Percentiles rank a stretch among this genome's conserved stretches.
Evolutionary conservation across 129 eudicot genomes (phyloP).

Genomic region (Deinandra increscens): DNA sequence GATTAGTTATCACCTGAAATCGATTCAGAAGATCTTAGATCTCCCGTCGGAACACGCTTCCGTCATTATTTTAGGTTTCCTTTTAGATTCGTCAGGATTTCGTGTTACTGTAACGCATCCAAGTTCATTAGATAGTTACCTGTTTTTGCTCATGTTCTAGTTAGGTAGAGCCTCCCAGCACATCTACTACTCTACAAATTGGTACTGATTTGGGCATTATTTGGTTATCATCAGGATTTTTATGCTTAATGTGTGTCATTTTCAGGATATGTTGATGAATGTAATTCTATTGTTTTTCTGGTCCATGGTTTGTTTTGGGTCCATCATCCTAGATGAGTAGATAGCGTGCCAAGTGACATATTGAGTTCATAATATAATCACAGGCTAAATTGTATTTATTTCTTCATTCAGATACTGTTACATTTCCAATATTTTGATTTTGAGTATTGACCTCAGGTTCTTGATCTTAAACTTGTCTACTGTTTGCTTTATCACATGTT

Average conservation of each 20-base stretch:
- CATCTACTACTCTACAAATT: background rate
- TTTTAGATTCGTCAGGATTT: slow-evolving; percentile 11
- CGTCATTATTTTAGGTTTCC: background rate
- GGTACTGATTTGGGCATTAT: background rate
- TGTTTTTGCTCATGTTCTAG: background rate
- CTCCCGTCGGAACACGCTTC: background rate
- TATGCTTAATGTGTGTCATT: background rate
- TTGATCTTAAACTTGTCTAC: slow-evolving; percentile 1
- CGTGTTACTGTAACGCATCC: background rate
- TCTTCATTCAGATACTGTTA: background rate
- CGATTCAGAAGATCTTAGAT: background rate
- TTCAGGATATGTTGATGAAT: background rate
- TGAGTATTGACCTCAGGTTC: background rate
- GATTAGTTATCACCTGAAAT: background rate
- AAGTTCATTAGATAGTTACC: background rate
- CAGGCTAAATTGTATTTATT: background rate
- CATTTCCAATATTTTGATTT: background rate
- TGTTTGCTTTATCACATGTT: slow-evolving; percentile 5
- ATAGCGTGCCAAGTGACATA: background rate
- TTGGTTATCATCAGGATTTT: background rate
- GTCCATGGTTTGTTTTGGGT: too few species aligned
- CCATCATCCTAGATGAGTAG: background rate
- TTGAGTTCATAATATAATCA: background rate
- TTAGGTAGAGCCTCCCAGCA: background rate
- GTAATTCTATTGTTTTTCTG: background rate